These are phyloP conservation scores for Ophiocordyceps camponoti-saundersi DNA, from an alignment of 2,329 filamentous ascomycete genomes.

Conservation along the genomic window DNA sequence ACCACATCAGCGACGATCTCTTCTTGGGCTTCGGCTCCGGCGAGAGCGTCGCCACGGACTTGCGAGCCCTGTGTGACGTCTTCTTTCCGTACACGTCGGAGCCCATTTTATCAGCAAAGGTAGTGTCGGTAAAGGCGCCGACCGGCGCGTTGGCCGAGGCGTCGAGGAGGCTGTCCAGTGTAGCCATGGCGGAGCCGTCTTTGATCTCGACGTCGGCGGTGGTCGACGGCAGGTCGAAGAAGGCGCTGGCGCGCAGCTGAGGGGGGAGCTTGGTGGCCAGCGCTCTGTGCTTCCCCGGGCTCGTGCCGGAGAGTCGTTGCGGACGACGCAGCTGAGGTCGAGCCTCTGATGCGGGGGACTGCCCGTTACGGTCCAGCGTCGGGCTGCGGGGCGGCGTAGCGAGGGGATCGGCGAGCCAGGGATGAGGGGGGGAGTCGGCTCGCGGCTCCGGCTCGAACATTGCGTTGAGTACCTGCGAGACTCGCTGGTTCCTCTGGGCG, in stretches of 20 bases:
- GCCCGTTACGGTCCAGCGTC: neutral
- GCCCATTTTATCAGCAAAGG: constrained; percentile 61
- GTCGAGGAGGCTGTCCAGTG: constrained; percentile 80
- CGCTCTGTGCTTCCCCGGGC: constrained; percentile 16
- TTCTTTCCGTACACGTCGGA: constrained; percentile 54
- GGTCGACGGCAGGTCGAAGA: constrained; percentile 57
- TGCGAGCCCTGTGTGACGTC: constrained; percentile 28
- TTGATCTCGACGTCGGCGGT: constrained; percentile 38
- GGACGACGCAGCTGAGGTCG: constrained; percentile 13
- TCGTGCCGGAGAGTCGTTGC: constrained; percentile 14
- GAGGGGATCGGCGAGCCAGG: constrained; percentile 30
- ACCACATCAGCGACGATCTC: constrained; percentile 29
- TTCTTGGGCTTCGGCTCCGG: constrained; percentile 18
- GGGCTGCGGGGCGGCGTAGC: constrained; percentile 5
- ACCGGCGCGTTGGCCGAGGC: constrained; percentile 80
- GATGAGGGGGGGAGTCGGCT: constrained; percentile 4
- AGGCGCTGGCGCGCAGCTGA: constrained; percentile 77
- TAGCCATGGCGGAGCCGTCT: constrained; percentile 72
- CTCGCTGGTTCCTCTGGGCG: constrained; percentile 47
- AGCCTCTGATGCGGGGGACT: neutral
- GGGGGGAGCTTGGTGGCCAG: constrained; percentile 43
- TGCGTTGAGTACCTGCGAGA: constrained; percentile 54
- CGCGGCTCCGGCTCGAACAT: constrained; percentile 22
- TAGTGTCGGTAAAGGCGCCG: constrained; percentile 79
- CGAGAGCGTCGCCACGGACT: constrained; percentile 10